Evolutionary conservation across 2,329 filamentous ascomycete species (phyloP), one percentile per base, ranked within the genome.

Genomic region (Blumeriella jaapii): DNA sequence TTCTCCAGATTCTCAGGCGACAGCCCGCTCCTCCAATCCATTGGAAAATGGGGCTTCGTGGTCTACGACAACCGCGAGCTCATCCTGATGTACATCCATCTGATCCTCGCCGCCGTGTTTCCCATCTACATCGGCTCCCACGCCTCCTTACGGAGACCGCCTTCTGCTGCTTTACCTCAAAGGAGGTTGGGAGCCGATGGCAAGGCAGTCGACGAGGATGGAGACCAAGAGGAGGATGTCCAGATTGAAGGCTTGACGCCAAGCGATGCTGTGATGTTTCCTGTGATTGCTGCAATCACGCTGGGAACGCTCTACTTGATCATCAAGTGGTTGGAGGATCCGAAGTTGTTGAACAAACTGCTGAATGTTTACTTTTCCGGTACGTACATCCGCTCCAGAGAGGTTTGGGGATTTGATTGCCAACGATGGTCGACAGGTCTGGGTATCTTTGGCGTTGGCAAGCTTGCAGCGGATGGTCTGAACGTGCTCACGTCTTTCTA

Each of bases 91-190:
- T 42, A 53, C 27, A 36, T 48, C 2, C 77, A 81, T 55, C 61
- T 82, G 9, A 60, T 81, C 35, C 53, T 77, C 40, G 78, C 82
- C 17, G 79, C 86, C 10, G 59, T 94, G 11, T 76, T 82, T 43
- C 83, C 86, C 34, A 93, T 95, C 53, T 91, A 82, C 59, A 68
- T 84, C 4, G 83, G 82, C 30, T 75, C 86, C 6, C 82, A 94
- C 57, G 83, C 82, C n/a, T 82, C 87, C 1, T 70, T 96, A 13
- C 78, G 80, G 10, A 73, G 85, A 12, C 89, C 89, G 1, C 75
- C 81, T 0, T 93, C 87, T 1, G 87, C 89, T 1, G 77, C 64
- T 2, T 25, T 68, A 8, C 54, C 64, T 9, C 73, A 71, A 51
- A 63, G 62, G 24, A 60, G 61, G 5, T 64, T 67, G n/a, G 59